Conservation (phyloP, 2,329 filamentous ascomycete species). For the Xylariaceae sp. region DNA sequence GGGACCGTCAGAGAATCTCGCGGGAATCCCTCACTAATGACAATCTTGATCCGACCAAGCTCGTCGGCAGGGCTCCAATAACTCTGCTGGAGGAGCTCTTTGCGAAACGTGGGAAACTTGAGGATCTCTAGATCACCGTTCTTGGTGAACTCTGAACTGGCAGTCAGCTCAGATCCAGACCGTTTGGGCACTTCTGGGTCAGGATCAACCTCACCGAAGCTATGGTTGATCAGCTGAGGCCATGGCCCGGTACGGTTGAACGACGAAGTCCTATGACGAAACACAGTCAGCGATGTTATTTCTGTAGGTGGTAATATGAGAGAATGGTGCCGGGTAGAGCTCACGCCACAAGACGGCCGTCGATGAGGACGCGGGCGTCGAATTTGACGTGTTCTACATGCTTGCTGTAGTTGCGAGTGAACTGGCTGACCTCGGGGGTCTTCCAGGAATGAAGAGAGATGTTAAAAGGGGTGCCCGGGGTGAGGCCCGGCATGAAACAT, state of each 20-base stretch:
- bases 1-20: conserved; percentile 50
- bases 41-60: conserved; percentile 70
- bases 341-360: conserved; percentile 64
- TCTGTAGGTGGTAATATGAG: background rate
- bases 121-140: conserved; percentile 60
- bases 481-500: conserved; percentile 67
- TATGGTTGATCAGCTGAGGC: conserved; percentile 48
- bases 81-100: conserved; percentile 64
- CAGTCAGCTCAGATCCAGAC: conserved; percentile 21
- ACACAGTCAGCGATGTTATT: conserved; percentile 3
- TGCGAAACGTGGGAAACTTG: conserved; percentile 70
- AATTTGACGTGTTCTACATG: conserved; percentile 57
- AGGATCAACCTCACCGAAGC: conserved; percentile 36
- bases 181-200: background rate
- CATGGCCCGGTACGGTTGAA: conserved; percentile 51
- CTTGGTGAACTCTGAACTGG: conserved; percentile 47
- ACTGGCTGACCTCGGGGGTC: conserved; percentile 56
- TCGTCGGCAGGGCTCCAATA: conserved; percentile 72
- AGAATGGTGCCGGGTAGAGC: conserved; percentile 20
- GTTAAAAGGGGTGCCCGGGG: conserved; percentile 58
- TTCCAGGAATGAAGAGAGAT: conserved; percentile 76
- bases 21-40: conserved; percentile 71
- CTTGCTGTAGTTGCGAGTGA: conserved; percentile 55
- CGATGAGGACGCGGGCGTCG: conserved; percentile 66
- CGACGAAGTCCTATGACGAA: conserved; percentile 48